Base-by-base conservation (phyloP, 192 early-diverging fungal species). In the Coemansia sp. region DNA sequence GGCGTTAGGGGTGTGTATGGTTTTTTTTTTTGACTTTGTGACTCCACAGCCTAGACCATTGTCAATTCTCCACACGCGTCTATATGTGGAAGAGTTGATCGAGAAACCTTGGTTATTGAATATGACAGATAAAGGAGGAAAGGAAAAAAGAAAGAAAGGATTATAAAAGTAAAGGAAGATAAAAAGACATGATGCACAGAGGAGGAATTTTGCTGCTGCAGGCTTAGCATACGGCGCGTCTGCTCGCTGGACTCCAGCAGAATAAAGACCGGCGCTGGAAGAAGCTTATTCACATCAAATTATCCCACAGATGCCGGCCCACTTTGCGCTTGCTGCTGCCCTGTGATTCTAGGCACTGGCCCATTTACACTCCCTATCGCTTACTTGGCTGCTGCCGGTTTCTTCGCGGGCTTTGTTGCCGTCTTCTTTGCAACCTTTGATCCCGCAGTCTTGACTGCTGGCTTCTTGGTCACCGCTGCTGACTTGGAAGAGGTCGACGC, bases 121-220 rank as follows among this genome's bases (percentile, higher is more conserved):
- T 29, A 37, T 33, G 33, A 26, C 16, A 30, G 58, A 63, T 6
- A 53, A 62, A 49, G 25, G 29, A 60, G 61, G 39, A 31, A 66
- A 64, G 26, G n/a, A n/a, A n/a, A 20, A 63, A 51, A 48, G 31
- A 52, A 45, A 65, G 61, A 39, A 69, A 61, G 64, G 23, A 67
- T 21, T 48, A 66, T 56, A 49, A 49, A 21, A 68, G 58, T 30
- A 55, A 34, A 43, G 20, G 29, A 31, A n/a, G 28, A 16, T 57
- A 57, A 26, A 57, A 57, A 57, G 55, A 57, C 55, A 57, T 57
- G 64, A 66, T 66, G 64, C 64, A 66, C 64, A 66, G 46, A 31
- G 30, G 34, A n/a, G 33, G 55, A 57, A 57, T 33, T 16, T 43
- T 16, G 40, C 40, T 43, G 40, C n/a, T n/a, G n/a, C n/a, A n/a